Conservation (phyloP, 192 early-diverging fungal species). For the Nowakowskiella sp. region DNA sequence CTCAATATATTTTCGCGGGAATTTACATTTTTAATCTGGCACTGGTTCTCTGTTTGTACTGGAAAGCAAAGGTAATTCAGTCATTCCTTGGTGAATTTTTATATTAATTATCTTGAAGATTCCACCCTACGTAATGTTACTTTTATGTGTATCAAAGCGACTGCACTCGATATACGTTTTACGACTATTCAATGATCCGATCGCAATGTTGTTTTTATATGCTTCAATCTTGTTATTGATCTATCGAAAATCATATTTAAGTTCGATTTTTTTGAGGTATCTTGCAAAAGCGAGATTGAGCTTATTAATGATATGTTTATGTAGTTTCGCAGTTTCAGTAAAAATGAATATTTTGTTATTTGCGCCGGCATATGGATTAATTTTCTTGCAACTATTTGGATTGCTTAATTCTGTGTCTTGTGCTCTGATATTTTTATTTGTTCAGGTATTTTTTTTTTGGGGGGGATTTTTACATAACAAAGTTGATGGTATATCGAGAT, state of each 20-base stretch:
- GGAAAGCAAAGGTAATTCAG: constrained; percentile 36
- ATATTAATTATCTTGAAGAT: constrained; percentile 29
- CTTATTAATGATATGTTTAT: not conserved
- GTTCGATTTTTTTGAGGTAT: constrained; percentile 63
- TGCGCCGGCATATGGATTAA: constrained; percentile 74
- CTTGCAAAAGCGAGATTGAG: not conserved
- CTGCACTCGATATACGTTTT: constrained; percentile 90
- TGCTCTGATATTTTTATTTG: constrained; percentile 26
- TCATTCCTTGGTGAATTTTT: not conserved
- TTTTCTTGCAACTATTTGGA: constrained; percentile 48
- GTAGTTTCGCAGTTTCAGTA: constrained; percentile 72
- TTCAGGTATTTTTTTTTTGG: constrained; percentile 13
- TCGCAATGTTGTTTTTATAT: constrained; percentile 83
- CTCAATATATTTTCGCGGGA: constrained; percentile 77
- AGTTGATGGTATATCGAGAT: constrained; percentile 40
- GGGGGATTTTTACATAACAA: too few relatives aligned
- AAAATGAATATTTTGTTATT: constrained; percentile 95
- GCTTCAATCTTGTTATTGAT: constrained; percentile 56
- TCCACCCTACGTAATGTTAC: constrained; percentile 54
- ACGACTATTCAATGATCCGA: constrained; percentile 85
- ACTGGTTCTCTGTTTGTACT: constrained; percentile 63
- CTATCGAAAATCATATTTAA: constrained; percentile 34
- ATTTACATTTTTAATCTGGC: constrained; percentile 62
- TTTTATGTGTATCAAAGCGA: constrained; percentile 69
- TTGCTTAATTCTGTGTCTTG: constrained; percentile 34